Evolutionary conservation across 2,329 filamentous ascomycete species (phyloP).

Genomic region (Hypoxylon sp.): DNA sequence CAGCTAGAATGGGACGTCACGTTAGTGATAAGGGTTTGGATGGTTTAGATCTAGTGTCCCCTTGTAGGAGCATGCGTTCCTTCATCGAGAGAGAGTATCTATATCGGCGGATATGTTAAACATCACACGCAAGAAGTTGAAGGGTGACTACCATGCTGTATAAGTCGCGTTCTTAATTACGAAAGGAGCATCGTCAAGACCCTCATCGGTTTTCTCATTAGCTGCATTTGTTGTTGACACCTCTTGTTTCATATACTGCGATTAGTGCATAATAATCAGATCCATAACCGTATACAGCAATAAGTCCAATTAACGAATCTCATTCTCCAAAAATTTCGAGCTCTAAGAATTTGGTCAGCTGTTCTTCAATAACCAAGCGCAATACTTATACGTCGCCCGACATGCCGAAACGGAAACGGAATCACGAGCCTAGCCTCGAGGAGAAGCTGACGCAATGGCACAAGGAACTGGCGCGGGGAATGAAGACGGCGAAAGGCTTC

Average conservation of each 20-base stretch:
- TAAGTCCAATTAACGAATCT: conserved; percentile 12
- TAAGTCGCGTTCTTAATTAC: not conserved
- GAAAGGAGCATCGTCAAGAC: not conserved
- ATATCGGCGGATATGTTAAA: not conserved
- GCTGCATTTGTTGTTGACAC: not conserved
- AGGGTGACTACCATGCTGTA: not conserved
- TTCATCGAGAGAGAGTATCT: not conserved
- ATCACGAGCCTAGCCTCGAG: conserved; percentile 62
- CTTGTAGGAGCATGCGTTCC: not conserved
- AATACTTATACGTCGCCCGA: conserved; percentile 4
- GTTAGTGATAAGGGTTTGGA: not conserved
- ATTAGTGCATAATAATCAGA: not conserved
- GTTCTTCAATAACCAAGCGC: not conserved
- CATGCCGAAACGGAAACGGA: conserved; percentile 65
- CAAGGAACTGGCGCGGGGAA: conserved; percentile 74
- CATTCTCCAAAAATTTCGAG: conserved; percentile 9
- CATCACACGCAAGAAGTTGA: not conserved
- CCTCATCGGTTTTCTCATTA: not conserved
- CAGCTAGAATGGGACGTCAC: conserved; percentile 7
- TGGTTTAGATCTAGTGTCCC: not conserved
- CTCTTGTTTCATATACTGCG: not conserved
- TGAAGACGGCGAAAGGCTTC: conserved; percentile 81
- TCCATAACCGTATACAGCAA: not conserved
- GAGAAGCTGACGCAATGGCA: conserved; percentile 68
- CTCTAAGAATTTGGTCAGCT: conserved; percentile 23